These are phyloP conservation scores for Teratosphaeria viscida DNA, from an alignment of 2,329 filamentous ascomycete genomes.

Conservation along the genomic window DNA sequence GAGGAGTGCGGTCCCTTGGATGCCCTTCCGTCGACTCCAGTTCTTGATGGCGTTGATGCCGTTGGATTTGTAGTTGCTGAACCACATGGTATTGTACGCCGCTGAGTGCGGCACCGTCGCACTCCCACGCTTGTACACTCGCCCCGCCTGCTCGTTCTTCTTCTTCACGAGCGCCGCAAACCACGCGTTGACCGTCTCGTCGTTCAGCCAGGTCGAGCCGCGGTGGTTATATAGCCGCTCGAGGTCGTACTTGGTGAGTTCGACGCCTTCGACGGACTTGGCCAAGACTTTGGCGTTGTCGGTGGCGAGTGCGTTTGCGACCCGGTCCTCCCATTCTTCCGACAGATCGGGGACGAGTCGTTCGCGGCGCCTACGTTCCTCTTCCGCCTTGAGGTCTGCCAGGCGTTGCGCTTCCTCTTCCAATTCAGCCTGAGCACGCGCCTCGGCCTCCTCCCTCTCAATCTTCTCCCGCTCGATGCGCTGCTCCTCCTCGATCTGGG, in stretches of 20 bases:
- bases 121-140: conserved; percentile 32
- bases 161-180: conserved; percentile 49
- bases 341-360: conserved; percentile 22
- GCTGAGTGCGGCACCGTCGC: conserved; percentile 48
- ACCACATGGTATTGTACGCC: conserved; percentile 58
- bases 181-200: conserved; percentile 61
- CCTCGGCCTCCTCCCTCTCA: not conserved
- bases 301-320: conserved; percentile 26
- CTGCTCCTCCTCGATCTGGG: not conserved
- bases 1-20: conserved; percentile 52
- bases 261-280: conserved; percentile 26
- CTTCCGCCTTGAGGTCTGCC: not conserved
- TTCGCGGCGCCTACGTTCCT: not conserved
- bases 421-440: not conserved
- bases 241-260: conserved; percentile 51
- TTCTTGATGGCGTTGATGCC: conserved; percentile 43
- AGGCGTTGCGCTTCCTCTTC: not conserved
- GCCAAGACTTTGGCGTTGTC: conserved; percentile 13
- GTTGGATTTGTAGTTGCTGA: conserved; percentile 41
- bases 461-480: not conserved
- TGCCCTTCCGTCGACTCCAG: conserved; percentile 48
- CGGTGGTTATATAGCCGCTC: conserved; percentile 40
- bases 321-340: conserved; percentile 29
- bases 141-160: conserved; percentile 45
- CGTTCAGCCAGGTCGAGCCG: conserved; percentile 54